phyloP scores from a whole-genome alignment of 2,329 filamentous ascomycete genomes.

The Keithomyces neogunnii region DNA sequence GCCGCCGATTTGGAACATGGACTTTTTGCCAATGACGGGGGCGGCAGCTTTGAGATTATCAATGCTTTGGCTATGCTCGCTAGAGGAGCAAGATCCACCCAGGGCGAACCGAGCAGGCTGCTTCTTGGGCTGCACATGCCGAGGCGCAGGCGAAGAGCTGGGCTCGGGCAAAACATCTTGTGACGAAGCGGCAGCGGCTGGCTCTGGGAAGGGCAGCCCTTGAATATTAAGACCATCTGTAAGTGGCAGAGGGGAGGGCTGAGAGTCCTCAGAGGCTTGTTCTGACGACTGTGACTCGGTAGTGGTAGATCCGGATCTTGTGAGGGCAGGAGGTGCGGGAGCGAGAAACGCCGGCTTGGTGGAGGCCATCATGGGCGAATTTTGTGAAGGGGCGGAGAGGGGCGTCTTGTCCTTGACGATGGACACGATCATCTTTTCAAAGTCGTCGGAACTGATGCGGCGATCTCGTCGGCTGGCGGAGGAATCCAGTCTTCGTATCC shows the following conservation, averaged over 20 bases:
- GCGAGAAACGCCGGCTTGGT: conserved; percentile 32
- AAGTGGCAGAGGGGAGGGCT: conserved; percentile 18
- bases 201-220: conserved; percentile 45
- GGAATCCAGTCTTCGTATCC: conserved; percentile 64
- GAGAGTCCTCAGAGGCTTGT: conserved; percentile 19
- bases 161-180: conserved; percentile 53
- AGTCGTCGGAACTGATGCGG: conserved; percentile 84
- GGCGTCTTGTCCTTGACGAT: conserved; percentile 80
- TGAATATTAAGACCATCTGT: conserved; percentile 55
- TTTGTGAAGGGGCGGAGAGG: conserved; percentile 32
- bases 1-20: conserved; percentile 44
- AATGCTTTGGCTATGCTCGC: conserved; percentile 40
- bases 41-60: conserved; percentile 30
- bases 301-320: conserved; percentile 35
- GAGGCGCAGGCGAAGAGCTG: conserved; percentile 46
- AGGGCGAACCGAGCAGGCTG: conserved; percentile 57
- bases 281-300: conserved; percentile 44
- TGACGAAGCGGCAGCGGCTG: conserved; percentile 36
- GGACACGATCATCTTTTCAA: conserved; percentile 88
- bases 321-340: conserved; percentile 23
- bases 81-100: conserved; percentile 74
- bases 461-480: conserved; percentile 68
- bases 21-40: conserved; percentile 22
- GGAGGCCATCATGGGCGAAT: conserved; percentile 22
- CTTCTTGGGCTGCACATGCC: conserved; percentile 61